Percentiles rank a stretch among this genome's conserved stretches.
These are phyloP conservation scores for Phaeosphaeriaceae sp. DNA, from an alignment of 2,329 filamentous ascomycete genomes.

Conservation along the genomic window DNA sequence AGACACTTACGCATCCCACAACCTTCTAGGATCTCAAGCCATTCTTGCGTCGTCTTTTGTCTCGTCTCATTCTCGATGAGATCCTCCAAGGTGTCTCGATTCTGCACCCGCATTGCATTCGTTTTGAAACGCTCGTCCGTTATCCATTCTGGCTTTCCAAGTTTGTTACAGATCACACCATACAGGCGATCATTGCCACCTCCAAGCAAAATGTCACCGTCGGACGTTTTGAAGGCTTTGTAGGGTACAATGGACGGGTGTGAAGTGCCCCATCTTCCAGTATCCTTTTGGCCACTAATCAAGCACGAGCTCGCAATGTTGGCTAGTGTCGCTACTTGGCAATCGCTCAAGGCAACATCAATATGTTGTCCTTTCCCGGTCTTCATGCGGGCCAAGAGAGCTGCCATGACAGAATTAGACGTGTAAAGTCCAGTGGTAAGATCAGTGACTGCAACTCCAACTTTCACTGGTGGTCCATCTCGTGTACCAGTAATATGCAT, in stretches of 20 bases:
- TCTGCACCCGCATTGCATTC: conserved; percentile 65
- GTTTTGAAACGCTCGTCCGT: conserved; percentile 63
- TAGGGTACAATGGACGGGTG: conserved; percentile 99
- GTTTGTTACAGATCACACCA: conserved; percentile 63
- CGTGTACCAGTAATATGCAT: conserved; percentile 97
- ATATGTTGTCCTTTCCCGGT: conserved; percentile 89
- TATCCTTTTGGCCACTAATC: conserved; percentile 85
- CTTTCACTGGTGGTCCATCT: conserved; percentile 92
- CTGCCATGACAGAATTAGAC: conserved; percentile 93
- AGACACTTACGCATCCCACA: conserved; percentile 72
- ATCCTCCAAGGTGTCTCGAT: conserved; percentile 78
- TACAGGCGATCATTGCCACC: conserved; percentile 69
- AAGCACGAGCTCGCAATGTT: conserved; percentile 94
- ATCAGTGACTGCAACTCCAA: conserved; percentile 96
- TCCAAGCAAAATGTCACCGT: conserved; percentile 68
- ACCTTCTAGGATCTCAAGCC: conserved; percentile 87
- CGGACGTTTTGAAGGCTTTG: conserved; percentile 73
- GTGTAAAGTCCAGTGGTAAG: conserved; percentile 94
- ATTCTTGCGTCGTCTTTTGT: conserved; percentile 82
- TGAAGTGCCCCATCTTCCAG: conserved; percentile 92
- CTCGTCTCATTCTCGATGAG: conserved; percentile 78
- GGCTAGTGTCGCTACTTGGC: conserved; percentile 90
- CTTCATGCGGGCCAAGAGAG: conserved; percentile 75
- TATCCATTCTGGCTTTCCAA: conserved; percentile 66
- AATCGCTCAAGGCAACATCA: conserved; percentile 89